These are phyloP conservation scores for Guadua angustifolia DNA, from an alignment of 176 grass and related monocot genomes.

Conservation along the genomic window DNA sequence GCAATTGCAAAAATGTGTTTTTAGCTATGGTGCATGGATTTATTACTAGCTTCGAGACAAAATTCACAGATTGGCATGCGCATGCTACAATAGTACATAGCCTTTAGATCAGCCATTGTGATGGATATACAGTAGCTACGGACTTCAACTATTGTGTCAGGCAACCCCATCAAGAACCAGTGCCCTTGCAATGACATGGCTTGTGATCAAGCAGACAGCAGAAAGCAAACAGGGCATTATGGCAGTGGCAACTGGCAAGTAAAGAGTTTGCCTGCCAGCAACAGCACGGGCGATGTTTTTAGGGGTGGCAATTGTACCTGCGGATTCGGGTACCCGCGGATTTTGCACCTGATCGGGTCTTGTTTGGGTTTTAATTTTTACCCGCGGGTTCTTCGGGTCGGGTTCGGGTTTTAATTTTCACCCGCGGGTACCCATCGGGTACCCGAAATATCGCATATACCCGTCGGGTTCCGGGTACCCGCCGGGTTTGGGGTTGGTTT, in stretches of 20 bases:
- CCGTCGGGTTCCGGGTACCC: no score
- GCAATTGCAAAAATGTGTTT: neutral
- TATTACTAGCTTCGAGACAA: neutral
- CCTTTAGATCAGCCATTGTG: constrained; percentile 8
- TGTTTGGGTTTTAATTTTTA: no score
- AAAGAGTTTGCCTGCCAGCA: neutral
- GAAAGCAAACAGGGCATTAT: constrained; percentile 12
- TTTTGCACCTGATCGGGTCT: no score
- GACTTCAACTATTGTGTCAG: constrained; percentile 42
- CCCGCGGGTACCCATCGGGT: no score
- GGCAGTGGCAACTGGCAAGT: neutral
- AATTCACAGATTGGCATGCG: neutral
- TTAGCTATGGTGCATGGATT: neutral
- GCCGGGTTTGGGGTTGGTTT: no score
- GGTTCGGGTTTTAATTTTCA: no score
- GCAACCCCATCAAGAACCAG: constrained; percentile 31
- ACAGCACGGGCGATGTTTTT: constrained; percentile 6
- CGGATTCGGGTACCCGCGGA: no score
- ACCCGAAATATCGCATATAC: no score
- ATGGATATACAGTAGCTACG: neutral
- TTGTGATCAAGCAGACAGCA: constrained; percentile 24
- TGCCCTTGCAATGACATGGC: constrained; percentile 27
- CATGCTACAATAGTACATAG: neutral
- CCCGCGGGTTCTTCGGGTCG: no score
- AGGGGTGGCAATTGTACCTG: no score